Percentiles rank a stretch among this genome's conserved stretches.
Conservation (phyloP, 1,284 basidiomycete genomes). For the Tilletia indica region DNA sequence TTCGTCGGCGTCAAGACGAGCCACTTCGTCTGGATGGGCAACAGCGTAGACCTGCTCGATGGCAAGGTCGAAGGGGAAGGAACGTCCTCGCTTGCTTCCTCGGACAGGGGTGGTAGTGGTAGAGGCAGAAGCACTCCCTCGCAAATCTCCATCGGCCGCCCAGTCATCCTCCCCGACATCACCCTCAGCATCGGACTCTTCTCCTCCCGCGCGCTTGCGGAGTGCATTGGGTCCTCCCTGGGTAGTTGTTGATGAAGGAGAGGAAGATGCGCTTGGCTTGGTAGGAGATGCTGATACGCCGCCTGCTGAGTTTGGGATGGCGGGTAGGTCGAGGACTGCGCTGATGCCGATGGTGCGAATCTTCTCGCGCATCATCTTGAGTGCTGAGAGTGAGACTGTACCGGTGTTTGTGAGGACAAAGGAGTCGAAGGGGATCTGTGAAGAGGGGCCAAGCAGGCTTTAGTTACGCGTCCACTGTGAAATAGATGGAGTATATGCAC, state of each 20-base stretch:
- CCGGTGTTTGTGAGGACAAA: constrained; percentile 83
- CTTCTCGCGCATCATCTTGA: constrained; percentile 72
- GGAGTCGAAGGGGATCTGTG: constrained; percentile 73
- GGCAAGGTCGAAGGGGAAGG: constrained; percentile 58
- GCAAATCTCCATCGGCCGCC: constrained; percentile 22
- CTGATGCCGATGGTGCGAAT: constrained; percentile 80
- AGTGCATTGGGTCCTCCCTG: background rate
- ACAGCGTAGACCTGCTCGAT: constrained; percentile 55
- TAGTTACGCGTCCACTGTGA: too few species aligned
- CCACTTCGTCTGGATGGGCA: constrained; percentile 35
- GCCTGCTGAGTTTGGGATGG: constrained; percentile 2
- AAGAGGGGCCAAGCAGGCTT: too few species aligned
- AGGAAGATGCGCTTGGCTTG: constrained; percentile 21
- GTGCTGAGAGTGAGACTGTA: constrained; percentile 65
- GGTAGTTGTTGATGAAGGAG: constrained; percentile 18
- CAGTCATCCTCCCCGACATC: background rate
- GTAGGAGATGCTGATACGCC: constrained; percentile 26
- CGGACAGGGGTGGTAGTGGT: constrained; percentile 17
- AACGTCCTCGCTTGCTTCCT: constrained; percentile 40
- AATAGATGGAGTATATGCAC: constrained; percentile 36
- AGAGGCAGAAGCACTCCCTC: background rate
- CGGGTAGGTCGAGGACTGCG: constrained; percentile 42
- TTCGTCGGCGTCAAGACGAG: too few species aligned
- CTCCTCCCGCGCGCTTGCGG: too few species aligned
- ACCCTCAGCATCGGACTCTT: too few species aligned